phyloP scores from a whole-genome alignment of 1,139 yeast genomes.

The Nakaseomyces kungkrabaensis region DNA sequence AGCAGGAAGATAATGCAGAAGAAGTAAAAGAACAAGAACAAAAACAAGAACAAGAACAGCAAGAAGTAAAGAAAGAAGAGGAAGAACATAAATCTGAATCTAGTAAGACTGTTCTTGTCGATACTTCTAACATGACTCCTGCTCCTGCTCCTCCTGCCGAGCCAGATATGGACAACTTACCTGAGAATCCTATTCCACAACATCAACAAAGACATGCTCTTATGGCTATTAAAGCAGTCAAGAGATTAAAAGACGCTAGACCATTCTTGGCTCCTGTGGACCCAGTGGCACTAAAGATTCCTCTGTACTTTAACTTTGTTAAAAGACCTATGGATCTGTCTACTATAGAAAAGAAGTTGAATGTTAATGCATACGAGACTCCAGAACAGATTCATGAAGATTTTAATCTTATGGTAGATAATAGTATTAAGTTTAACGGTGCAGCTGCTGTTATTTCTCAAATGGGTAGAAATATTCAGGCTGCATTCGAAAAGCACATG shows the following conservation, averaged over 20 bases:
- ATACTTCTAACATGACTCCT: slow-evolving; percentile 29
- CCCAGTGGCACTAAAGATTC: slow-evolving; percentile 76
- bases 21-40: not conserved
- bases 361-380: slow-evolving; percentile 57
- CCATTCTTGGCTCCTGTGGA: slow-evolving; percentile 92
- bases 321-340: slow-evolving; percentile 88
- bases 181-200: slow-evolving; percentile 64
- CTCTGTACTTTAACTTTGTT: slow-evolving; percentile 77
- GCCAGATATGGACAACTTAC: slow-evolving; percentile 62
- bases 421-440: slow-evolving; percentile 82
- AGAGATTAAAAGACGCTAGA: slow-evolving; percentile 81
- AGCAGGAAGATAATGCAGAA: not conserved
- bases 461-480: slow-evolving; percentile 86
- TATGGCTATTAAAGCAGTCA: slow-evolving; percentile 68
- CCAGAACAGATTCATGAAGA: slow-evolving; percentile 66
- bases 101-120: not conserved
- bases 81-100: not conserved
- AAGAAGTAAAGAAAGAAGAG: not conserved
- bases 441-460: slow-evolving; percentile 70
- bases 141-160: slow-evolving; percentile 67
- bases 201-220: slow-evolving; percentile 63
- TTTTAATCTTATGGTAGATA: slow-evolving; percentile 73
- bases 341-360: slow-evolving; percentile 76
- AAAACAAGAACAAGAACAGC: not conserved
- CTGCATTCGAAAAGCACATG: slow-evolving; percentile 89